A percentile compares a stretch with the other conserved stretches of the same genome.
These are phyloP conservation scores for Tricholoma sp. DNA, from an alignment of 768 basidiomycete genomes.

Conservation along the genomic window DNA sequence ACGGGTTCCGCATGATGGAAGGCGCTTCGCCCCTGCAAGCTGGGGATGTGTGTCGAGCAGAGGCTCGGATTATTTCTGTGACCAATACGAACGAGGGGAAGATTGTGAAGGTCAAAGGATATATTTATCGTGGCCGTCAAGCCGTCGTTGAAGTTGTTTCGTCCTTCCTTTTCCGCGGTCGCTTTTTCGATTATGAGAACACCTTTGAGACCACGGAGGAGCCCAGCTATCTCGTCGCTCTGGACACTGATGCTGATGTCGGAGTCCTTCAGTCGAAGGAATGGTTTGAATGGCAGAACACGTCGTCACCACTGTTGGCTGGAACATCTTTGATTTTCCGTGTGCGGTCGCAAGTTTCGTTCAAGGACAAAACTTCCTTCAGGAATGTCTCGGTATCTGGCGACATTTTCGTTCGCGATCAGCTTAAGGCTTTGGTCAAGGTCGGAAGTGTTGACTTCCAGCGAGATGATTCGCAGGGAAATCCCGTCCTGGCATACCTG, in stretches of 20 bases:
- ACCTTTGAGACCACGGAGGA: slow-evolving; percentile 93
- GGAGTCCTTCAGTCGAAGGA: slow-evolving; percentile 94
- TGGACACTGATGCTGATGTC: slow-evolving; percentile 73
- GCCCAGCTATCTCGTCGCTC: slow-evolving; percentile 76
- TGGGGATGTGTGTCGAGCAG: slow-evolving; percentile 87
- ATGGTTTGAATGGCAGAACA: slow-evolving; percentile 96
- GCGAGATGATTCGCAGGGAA: slow-evolving; percentile 84
- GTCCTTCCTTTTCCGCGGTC: slow-evolving; percentile 94
- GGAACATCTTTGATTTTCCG: slow-evolving; percentile 90
- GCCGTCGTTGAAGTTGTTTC: slow-evolving; percentile 92
- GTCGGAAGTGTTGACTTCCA: slow-evolving; percentile 86
- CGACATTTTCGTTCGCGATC: slow-evolving; percentile 82
- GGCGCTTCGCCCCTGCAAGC: slow-evolving; percentile 72
- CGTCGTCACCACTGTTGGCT: slow-evolving; percentile 67
- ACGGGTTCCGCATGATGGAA: slow-evolving; percentile 88
- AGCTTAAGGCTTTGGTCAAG: slow-evolving; percentile 82
- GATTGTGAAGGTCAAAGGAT: slow-evolving; percentile 84
- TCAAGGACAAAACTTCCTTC: slow-evolving; percentile 87
- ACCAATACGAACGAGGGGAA: slow-evolving; percentile 90
- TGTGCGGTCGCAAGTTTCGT: slow-evolving; percentile 77
- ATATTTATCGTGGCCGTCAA: slow-evolving; percentile 69
- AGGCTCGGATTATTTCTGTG: slow-evolving; percentile 85
- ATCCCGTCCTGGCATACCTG: slow-evolving; percentile 90
- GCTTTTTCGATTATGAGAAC: slow-evolving; percentile 89
- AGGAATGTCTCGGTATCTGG: slow-evolving; percentile 78